These are phyloP conservation scores for Pisolithus albus DNA, from an alignment of 768 basidiomycete species.

Conservation along the genomic window DNA sequence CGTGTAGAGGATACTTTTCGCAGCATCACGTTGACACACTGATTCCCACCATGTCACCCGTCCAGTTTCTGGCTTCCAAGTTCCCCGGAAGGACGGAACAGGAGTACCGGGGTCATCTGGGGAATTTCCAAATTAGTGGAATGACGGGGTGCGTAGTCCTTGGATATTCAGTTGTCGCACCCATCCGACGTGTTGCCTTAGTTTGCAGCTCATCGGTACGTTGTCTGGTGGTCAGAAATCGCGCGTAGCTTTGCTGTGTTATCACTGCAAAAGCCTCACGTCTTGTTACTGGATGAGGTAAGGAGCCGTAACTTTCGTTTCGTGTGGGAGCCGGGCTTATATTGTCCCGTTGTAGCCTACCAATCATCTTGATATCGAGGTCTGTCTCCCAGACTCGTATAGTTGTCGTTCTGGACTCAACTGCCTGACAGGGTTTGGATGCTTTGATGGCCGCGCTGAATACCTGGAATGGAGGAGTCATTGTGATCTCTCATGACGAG, in stretches of 20 bases:
- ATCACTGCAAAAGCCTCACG: conserved; percentile 84
- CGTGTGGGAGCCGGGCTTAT: conserved; percentile 1
- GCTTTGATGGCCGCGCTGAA: conserved; percentile 81
- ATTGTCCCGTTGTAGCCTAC: conserved; percentile 53
- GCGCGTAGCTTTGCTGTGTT: conserved; percentile 89
- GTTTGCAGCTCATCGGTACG: conserved; percentile 84
- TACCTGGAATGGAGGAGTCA: conserved; percentile 86
- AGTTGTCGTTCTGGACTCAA: neutral
- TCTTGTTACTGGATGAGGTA: conserved; percentile 91
- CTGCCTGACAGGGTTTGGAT: conserved; percentile 73
- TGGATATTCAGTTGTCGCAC: neutral
- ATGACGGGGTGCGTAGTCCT: conserved; percentile 66
- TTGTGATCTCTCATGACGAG: conserved; percentile 93
- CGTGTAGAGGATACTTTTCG: conserved; percentile 77
- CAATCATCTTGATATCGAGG: conserved; percentile 94
- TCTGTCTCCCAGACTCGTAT: conserved; percentile 21
- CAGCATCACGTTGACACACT: conserved; percentile 95
- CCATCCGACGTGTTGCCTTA: conserved; percentile 17
- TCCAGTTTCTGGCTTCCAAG: conserved; percentile 84
- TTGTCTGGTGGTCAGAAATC: conserved; percentile 94
- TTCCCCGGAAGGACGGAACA: conserved; percentile 96
- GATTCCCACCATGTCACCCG: conserved; percentile 78
- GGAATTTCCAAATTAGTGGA: conserved; percentile 95
- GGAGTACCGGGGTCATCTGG: conserved; percentile 91
- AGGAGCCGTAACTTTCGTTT: conserved; percentile 14